Base-by-base conservation (phyloP, 345 rosid species). In the Gossypium raimondii region DNA sequence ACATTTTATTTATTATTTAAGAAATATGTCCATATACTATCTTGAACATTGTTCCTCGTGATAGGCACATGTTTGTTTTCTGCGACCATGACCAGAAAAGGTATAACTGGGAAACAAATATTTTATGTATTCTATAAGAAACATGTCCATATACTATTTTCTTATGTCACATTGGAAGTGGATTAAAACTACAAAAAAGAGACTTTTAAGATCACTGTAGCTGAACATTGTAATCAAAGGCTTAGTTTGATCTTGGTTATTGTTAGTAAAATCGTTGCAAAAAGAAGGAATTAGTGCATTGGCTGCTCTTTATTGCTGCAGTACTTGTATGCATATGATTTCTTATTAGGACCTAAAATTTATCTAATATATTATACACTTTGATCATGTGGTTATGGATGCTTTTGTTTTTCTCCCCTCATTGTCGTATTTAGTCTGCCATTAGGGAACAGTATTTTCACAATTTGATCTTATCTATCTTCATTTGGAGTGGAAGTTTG, bases 21-120 rank as follows among this genome's bases (percentile, higher is more conserved):
- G 59, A 50, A 51, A 51, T 11, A 52, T 51, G 59, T 59, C 63
- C 63, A 10, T 22, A 7, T 57, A 10, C 61, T 77, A 93, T 95
- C 78, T 82, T 93, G 76, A 86, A 83, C 60, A 87, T 83, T 72
- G 82, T 93, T 74, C 94, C 94, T 22, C 87, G 80, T 60, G 89
- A 85, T 1, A 77, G 94, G 43, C 86, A 75, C 98, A 5, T 96
- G 27, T 83, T 87, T 96, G 67, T 95, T 95, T 85, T 95, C 97
- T 76, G 97, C 98, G 1, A 93, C 99, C 20, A 91, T 93, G 98
- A 95, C 97, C n/a, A 90, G 14, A 93, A 79, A 93, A 89, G 97
- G 97, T 90, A 71, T 41, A 67, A 10, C 2, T 25, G 27, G 57
- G 29, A 48, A 22, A 41, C 51, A 44, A 45, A 20, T 47, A 67